Evolutionary conservation across 108 stramenopile species (phyloP), one percentile per base, ranked within the genome.

Genomic region (Stephanodiscus triporus): DNA sequence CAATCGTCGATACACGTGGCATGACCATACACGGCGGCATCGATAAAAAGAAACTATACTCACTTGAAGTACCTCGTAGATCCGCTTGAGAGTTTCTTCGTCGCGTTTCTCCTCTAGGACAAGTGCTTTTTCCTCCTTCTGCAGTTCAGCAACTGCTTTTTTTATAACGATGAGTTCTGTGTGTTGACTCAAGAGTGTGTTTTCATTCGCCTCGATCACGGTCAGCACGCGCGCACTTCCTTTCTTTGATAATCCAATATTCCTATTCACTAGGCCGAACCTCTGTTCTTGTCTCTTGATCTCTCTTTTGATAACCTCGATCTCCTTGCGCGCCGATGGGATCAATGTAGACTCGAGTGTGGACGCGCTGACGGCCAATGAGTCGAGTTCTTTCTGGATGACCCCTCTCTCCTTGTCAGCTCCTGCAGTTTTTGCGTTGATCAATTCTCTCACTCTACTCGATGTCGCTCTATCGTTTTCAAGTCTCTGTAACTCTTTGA

Each of bases 241-340:
- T 54, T 57, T 60, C 30, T 66, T 57, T 27, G 66, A 37, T 34
- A 76, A 2, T 13, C 48, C 59, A 42, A 37, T 37, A 19, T 76
- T 76, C 26, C 65, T 48, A 42, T 53, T 61, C n/a, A 75, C 37
- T 23, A 61, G 23, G 19, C 48, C 49, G 19, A 37, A n/a, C 1
- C 59, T 59, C 20, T 58, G 37, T 1, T 42, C 37, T 43, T 59
- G 48, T 7, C 57, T 59, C 24, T 61, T 66, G 43, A 67, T 36
- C 54, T 60, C 22, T 59, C 66, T 54, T 23, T 59, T 66, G 29
- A 59, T 3, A 4, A 56, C 17, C 47, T 75, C 65, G 2, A 36
- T 61, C 11, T 66, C 66, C 45, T 75, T 66, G 8, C 49, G 42
- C 23, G 34, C 1, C 65, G 59, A 42, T 53, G 75, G 75, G 45